Percentiles rank a stretch among this genome's conserved stretches.
These are phyloP conservation scores for Teratosphaeria destructans DNA, from an alignment of 2,329 filamentous ascomycete species.

Conservation along the genomic window DNA sequence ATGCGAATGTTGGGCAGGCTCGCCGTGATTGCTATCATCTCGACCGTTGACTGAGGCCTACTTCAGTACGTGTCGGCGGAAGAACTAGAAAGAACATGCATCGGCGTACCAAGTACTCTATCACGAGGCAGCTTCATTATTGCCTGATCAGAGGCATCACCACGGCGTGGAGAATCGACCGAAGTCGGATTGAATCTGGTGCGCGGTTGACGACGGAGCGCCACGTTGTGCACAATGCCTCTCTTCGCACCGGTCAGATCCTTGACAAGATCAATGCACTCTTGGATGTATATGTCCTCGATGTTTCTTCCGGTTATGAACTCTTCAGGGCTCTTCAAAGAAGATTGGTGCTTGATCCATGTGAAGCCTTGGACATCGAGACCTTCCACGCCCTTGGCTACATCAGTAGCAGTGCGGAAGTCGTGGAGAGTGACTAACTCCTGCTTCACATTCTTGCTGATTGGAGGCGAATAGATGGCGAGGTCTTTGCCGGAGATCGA, in stretches of 20 bases:
- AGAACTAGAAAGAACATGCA: not conserved
- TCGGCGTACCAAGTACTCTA: not conserved
- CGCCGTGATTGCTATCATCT: not conserved
- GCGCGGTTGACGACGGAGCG: slow-evolving; percentile 1
- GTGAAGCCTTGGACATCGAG: not conserved
- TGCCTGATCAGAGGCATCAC: slow-evolving; percentile 1
- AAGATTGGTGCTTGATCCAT: not conserved
- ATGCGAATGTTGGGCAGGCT: slow-evolving; percentile 1
- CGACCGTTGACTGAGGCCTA: slow-evolving; percentile 1
- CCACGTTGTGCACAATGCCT: slow-evolving; percentile 1
- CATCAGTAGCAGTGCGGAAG: not conserved
- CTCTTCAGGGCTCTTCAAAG: not conserved
- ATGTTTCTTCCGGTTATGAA: slow-evolving; percentile 1
- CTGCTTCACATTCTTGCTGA: not conserved
- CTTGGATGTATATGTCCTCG: slow-evolving; percentile 1
- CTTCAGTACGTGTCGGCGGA: not conserved
- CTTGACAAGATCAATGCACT: not conserved
- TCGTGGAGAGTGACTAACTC: not conserved
- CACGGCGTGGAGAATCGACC: not conserved
- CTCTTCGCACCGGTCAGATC: slow-evolving; percentile 1
- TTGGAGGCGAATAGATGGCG: not conserved
- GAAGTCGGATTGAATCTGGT: not conserved
- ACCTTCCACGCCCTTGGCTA: not conserved
- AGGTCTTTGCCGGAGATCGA: not conserved
- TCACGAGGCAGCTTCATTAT: slow-evolving; percentile 1